Base-by-base conservation (phyloP, 768 basidiomycete species). In the Trametopsis cervina region DNA sequence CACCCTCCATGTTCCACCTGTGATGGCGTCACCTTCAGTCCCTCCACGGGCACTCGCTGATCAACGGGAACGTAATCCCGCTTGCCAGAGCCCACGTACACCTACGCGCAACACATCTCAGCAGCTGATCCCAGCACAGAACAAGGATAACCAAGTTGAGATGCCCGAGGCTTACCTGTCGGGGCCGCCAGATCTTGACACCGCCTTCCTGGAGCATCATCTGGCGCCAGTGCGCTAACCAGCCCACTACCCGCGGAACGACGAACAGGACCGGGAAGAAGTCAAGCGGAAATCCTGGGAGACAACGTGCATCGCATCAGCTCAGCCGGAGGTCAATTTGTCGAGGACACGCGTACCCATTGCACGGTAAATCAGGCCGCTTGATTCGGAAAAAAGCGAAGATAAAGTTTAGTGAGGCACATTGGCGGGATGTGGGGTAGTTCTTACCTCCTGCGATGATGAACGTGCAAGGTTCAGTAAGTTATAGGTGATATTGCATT, bases 191-290 rank as follows among this genome's bases (percentile, higher is more conserved):
- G 56, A 95, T 95, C 68, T 93, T 94, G 52, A 95, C 89, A 42
- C 89, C 89, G 18, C 81, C 86, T 24, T 83, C 75, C 59, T 88
- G 83, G 40, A 95, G 69, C 91, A 93, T 93, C 86, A 93, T 89
- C 82, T 94, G 88, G 46, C 88, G 75, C 91, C 91, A 94, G 64
- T 93, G 91, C 0, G 90, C 88, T 6, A 94, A 71, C 92, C 91
- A 94, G 17, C 92, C 91, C 22, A 90, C 89, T 6, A 95, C 89
- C 18, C 92, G 80, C 1, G 92, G 92, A 2, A 95, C 90, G 17
- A 84, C 90, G 60, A 95, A 95, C 25, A 95, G 69, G 18, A 95
- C 91, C 0, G 92, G 91, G 80, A 93, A 94, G 66, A 88, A 94
- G 68, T 95, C 92, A 55, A 88, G 74, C 1, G 92, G 92, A 76